Base-by-base conservation (phyloP, 2,329 filamentous ascomycete genomes). In the Botrytis sinoallii region DNA sequence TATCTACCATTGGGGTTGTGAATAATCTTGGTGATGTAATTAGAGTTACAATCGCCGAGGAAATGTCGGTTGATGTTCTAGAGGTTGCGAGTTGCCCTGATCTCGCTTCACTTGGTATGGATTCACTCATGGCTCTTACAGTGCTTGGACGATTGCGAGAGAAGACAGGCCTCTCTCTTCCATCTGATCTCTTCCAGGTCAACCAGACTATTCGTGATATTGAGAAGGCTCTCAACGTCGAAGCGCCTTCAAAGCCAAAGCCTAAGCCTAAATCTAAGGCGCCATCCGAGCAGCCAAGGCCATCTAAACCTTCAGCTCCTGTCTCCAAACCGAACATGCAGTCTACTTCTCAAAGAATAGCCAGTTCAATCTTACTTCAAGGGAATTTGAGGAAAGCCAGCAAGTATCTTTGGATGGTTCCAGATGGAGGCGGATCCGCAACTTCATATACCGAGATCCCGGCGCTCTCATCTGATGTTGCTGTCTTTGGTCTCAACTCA, bases 61-160 rank as follows among this genome's bases (percentile, higher is more conserved):
- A 93, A 81, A 92, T 93, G 87, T 90, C 90, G 73, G 88, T 93
- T n/a, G 88, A 90, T 38, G 84, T 91, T 18, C 88, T 90, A 44
- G 90, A 93, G 77, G 84, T 89, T 44, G 81, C 86, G 4, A 86
- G 86, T 35, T 85, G 86, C 0, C 85, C 86, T 0, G 86, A 88
- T 76, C 82, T 89, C 72, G 85, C 85, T n/a, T 85, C 86, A 3
- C 82, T 89, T 20, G 88, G 88, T 4, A 88, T 90, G 83, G 88
- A 90, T 79, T 89, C 87, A 2, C 83, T 89, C 35, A 88, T 89
- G 84, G 86, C 85, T 57, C 79, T 90, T 44, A 85, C 86, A 4
- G 88, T 90, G 70, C 82, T 88, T 1, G 86, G 87, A 55, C 85
- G 85, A 3, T 83, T 89, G 40, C 85, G 86, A 32, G 87, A 89